These are phyloP conservation scores for Zygosaccharomyces siamensis DNA, from an alignment of 805 yeast species.

Conservation along the genomic window DNA sequence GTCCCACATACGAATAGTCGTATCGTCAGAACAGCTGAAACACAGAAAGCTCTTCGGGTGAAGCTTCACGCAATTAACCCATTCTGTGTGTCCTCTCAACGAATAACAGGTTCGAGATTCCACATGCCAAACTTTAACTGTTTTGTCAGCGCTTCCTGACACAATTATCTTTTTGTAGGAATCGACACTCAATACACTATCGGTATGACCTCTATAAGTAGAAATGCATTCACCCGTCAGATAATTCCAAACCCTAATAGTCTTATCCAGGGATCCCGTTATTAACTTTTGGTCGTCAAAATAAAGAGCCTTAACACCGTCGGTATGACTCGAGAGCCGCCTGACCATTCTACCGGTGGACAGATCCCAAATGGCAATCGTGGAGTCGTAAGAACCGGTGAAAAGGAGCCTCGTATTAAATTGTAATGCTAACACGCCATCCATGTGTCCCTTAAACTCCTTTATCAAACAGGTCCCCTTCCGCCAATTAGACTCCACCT, in stretches of 20 bases:
- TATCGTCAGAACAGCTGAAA: constrained; percentile 86
- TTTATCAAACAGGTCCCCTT: constrained; percentile 64
- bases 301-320: constrained; percentile 78
- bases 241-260: constrained; percentile 94
- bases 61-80: constrained; percentile 86
- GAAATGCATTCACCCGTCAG: constrained; percentile 91
- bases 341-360: constrained; percentile 70
- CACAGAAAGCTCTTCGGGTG: constrained; percentile 74
- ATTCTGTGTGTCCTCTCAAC: constrained; percentile 85
- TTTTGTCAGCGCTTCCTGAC: constrained; percentile 84
- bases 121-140: constrained; percentile 95
- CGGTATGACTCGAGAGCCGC: constrained; percentile 81
- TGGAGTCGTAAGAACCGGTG: constrained; percentile 89
- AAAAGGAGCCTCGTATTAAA: constrained; percentile 74
- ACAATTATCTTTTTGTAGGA: constrained; percentile 77
- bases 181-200: constrained; percentile 80
- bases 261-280: constrained; percentile 86
- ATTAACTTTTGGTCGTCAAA: constrained; percentile 87
- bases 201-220: constrained; percentile 89
- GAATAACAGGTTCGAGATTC: constrained; percentile 90
- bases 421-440: constrained; percentile 84
- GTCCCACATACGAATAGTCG: constrained; percentile 94
- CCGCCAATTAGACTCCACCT: constrained; percentile 93
- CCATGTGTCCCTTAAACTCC: constrained; percentile 75
- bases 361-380: constrained; percentile 90